Evolutionary conservation across 2,329 filamentous ascomycete species (phyloP), one percentile per base, ranked within the genome.

Genomic region (Colletotrichum theobromicola): DNA sequence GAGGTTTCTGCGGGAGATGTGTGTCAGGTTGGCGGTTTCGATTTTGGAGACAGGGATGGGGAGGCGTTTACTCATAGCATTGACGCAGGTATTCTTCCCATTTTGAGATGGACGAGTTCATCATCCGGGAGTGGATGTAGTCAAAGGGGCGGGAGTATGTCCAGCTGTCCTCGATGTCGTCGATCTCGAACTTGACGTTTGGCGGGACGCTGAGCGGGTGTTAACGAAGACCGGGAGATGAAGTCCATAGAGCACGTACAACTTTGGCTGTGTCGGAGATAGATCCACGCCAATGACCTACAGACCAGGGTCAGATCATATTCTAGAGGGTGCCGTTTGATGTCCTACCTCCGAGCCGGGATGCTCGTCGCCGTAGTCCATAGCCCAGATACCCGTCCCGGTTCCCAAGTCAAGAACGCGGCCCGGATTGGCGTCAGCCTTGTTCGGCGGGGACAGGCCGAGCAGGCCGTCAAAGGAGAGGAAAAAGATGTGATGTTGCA

Each of bases 111-210:
- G 87, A 86, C 62, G 90, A 90, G 9, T 87, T 84, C 77, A 92
- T 84, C 77, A 90, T 85, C 50, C 89, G 87, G 12, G 88, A 88
- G 79, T 92, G 91, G 76, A 93, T 89, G 78, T 89, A 90, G 81
- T 93, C 90, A 79, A 91, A 91, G 2, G 86, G 85, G 21, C 79
- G 78, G 4, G 77, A 76, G 75, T 77, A 81, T 5, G 78, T 78
- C 79, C 78, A 80, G 28, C 77, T 78, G 35, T 79, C 67, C 58
- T 82, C 77, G 15, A 81, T 50, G 66, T 86, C 84, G 66, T 87
- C 85, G 70, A 87, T 80, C 74, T 84, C 79, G 67, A 87, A 86
- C 16, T 79, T 76, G 7, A 85, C 77, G 72, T 86, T 86, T 1
- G 82, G 82, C 0, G 84, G 85, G 26, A 87, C 80, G 77, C 85